Evolutionary conservation across 805 yeast species (phyloP).

Genomic region (Candida cerambycidarum): DNA sequence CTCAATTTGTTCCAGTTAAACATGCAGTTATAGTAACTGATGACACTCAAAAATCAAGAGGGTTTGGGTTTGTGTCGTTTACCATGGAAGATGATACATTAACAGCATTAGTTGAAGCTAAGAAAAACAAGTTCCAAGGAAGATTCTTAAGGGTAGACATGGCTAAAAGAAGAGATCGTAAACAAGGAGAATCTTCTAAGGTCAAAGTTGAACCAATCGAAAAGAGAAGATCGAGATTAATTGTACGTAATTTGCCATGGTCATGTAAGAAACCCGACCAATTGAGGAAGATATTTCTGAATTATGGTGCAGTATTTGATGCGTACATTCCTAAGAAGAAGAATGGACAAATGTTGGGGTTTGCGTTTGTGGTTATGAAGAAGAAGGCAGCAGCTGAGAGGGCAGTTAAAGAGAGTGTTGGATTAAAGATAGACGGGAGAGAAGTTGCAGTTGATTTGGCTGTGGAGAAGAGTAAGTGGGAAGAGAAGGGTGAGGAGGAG

Average conservation of each 20-base stretch:
- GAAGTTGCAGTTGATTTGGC: conserved; percentile 95
- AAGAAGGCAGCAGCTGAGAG: conserved; percentile 71
- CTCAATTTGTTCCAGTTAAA: conserved; percentile 91
- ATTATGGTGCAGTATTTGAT: conserved; percentile 84
- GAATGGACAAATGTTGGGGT: conserved; percentile 90
- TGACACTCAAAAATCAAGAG: conserved; percentile 72
- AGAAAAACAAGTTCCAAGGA: conserved; percentile 63
- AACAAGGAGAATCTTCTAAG: conserved; percentile 21
- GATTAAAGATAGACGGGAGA: conserved; percentile 82
- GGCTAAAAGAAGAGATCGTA: conserved; percentile 91
- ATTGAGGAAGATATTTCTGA: conserved; percentile 65
- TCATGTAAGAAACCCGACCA: conserved; percentile 77
- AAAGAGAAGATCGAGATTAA: conserved; percentile 81
- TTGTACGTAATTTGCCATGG: conserved; percentile 95
- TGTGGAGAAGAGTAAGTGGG: conserved; percentile 84
- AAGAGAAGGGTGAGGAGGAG: conserved; percentile 44
- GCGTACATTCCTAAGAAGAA: conserved; percentile 85
- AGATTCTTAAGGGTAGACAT: conserved; percentile 73
- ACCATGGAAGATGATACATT: conserved; percentile 80
- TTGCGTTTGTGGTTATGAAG: conserved; percentile 91
- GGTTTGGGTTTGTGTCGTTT: conserved; percentile 95
- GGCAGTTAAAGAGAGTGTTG: conserved; percentile 75
- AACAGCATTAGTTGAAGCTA: conserved; percentile 67
- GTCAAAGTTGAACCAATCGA: conserved; percentile 43
- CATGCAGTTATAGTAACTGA: conserved; percentile 93